phyloP scores from a whole-genome alignment of 371 early-diverging fungal species.

The Mucor sp. region DNA sequence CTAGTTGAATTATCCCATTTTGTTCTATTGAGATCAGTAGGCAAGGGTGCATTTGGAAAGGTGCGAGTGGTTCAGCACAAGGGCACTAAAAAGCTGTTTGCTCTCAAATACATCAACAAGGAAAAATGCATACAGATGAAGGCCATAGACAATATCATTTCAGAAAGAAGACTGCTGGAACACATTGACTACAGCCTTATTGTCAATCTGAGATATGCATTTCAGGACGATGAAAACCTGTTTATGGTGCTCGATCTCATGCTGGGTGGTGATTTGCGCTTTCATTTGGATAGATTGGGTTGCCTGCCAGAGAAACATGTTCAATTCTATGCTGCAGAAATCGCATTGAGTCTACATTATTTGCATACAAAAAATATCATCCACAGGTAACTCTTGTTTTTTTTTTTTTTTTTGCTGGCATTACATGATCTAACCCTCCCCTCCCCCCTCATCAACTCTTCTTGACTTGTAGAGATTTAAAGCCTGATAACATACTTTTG shows the following conservation, averaged over 20 bases:
- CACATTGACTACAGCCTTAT: slow-evolving; percentile 53
- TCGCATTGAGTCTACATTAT: slow-evolving; percentile 68
- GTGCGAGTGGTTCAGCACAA: slow-evolving; percentile 89
- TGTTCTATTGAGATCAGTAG: slow-evolving; percentile 66
- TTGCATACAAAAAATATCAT: slow-evolving; percentile 66
- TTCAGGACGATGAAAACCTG: slow-evolving; percentile 81
- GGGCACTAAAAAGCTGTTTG: slow-evolving; percentile 56
- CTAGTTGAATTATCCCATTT: slow-evolving; percentile 65
- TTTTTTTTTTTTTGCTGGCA: too few species aligned
- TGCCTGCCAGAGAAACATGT: slow-evolving; percentile 71
- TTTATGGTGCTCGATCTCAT: slow-evolving; percentile 83
- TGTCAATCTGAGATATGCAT: slow-evolving; percentile 78
- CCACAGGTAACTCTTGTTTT: slow-evolving; percentile 48
- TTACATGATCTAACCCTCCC: too few species aligned
- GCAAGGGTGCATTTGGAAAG: slow-evolving; percentile 80
- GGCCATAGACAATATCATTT: slow-evolving; percentile 57
- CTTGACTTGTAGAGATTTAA: slow-evolving; percentile 67
- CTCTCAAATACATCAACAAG: slow-evolving; percentile 68
- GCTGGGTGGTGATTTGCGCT: slow-evolving; percentile 90
- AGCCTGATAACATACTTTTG: slow-evolving; percentile 55
- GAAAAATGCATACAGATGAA: slow-evolving; percentile 58
- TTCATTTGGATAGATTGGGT: slow-evolving; percentile 68
- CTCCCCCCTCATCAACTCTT: too few species aligned
- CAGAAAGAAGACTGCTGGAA: slow-evolving; percentile 59
- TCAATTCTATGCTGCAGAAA: slow-evolving; percentile 79